phyloP scores from a whole-genome alignment of 2,329 filamentous ascomycete species.

The Nemania bipapillata region DNA sequence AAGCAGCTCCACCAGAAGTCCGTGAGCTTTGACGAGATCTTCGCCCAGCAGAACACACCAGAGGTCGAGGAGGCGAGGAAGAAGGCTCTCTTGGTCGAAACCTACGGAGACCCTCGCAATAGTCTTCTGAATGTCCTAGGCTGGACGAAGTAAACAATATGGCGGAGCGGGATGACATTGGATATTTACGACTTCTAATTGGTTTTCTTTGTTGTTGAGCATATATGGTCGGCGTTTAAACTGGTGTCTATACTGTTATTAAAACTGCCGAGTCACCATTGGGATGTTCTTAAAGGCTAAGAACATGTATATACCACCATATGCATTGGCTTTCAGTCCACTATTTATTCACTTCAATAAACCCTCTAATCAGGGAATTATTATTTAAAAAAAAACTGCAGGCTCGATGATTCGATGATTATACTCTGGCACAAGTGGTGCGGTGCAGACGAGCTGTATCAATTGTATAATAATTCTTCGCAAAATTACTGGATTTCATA shows the following conservation, averaged over 20 bases:
- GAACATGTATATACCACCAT: constrained; percentile 11
- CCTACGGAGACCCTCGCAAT: constrained; percentile 49
- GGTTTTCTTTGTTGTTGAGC: constrained; percentile 29
- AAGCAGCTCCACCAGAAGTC: constrained; percentile 42
- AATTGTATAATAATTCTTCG: not conserved
- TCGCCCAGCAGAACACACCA: constrained; percentile 50
- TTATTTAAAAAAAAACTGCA: too few species aligned
- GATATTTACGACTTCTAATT: not conserved
- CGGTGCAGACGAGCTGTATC: not conserved
- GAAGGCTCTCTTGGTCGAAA: constrained; percentile 43
- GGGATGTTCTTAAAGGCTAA: not conserved
- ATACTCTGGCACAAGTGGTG: not conserved
- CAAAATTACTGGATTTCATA: not conserved
- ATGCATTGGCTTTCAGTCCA: not conserved
- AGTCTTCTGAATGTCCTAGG: constrained; percentile 49
- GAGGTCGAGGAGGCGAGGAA: constrained; percentile 47
- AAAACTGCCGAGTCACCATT: not conserved
- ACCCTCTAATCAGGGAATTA: not conserved
- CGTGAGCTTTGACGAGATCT: constrained; percentile 46
- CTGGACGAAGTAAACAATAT: constrained; percentile 42
- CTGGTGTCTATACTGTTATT: not conserved
- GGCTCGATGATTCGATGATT: not conserved
- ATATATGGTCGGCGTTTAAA: constrained; percentile 25
- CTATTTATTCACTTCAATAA: not conserved
- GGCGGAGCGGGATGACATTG: not conserved